Evolutionary conservation across 2,329 filamentous ascomycete genomes (phyloP).

Genomic region (Cercospora berteroae): DNA sequence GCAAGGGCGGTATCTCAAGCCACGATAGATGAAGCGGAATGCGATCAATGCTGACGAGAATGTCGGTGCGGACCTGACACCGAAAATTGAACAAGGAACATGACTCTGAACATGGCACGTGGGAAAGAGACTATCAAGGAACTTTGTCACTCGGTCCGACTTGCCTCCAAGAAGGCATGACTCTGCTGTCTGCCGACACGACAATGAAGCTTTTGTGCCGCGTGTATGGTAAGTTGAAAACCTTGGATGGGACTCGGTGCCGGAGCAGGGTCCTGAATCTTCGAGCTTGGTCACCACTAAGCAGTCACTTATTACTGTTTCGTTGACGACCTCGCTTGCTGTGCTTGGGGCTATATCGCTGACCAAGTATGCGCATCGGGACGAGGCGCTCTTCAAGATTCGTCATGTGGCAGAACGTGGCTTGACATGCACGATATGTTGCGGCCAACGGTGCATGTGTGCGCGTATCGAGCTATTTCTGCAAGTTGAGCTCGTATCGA

Average conservation of each 20-base stretch:
- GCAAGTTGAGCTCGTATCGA: not conserved
- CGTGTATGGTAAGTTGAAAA: not conserved
- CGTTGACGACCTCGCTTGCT: not conserved
- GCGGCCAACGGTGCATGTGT: not conserved
- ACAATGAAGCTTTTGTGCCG: not conserved
- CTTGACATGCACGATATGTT: not conserved
- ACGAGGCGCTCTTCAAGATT: not conserved
- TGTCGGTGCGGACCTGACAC: not conserved
- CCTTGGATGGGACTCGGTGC: not conserved
- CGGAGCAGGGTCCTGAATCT: not conserved
- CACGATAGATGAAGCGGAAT: constrained; percentile 22
- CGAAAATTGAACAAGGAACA: not conserved
- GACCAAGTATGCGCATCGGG: not conserved
- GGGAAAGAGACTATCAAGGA: not conserved
- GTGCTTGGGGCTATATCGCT: not conserved
- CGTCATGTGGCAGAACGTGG: not conserved
- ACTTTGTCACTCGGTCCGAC: not conserved
- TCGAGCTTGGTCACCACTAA: not conserved
- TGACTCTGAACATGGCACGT: not conserved
- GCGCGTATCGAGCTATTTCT: not conserved
- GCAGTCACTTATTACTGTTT: not conserved
- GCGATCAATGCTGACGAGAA: not conserved
- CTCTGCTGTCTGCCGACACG: not conserved
- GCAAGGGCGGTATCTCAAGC: constrained; percentile 50
- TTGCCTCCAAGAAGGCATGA: not conserved